Evolutionary conservation across 1,284 basidiomycete species (phyloP), one percentile per base, ranked within the genome.

Genomic region (Leccinum fuscescens): DNA sequence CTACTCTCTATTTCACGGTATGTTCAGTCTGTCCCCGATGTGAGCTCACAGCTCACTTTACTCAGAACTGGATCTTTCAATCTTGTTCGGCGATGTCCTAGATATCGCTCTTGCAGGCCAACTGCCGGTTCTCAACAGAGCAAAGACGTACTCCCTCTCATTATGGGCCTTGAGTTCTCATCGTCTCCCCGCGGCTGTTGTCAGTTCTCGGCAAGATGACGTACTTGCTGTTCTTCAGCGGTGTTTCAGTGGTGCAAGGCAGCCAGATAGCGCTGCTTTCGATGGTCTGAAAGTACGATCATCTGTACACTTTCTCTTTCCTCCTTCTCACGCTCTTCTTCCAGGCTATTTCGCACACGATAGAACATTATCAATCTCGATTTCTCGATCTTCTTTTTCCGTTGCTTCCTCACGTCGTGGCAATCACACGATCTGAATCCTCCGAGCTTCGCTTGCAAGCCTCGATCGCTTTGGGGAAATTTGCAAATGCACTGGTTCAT

Each of bases 131-230:
- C 75, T 77, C 5, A 79, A 79, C 59, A 68, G 77, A 20, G 66
- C 69, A 6, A 86, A 84, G 68, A 80, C 78, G 7, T 76, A 76
- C 62, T 75, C 77, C 1, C 69, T 85, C 31, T 77, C 80, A 20
- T 62, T 82, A 15, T 85, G 79, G 78, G 76, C 78, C 29, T 69
- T 89, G 35, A 76, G 77, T 61, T 74, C 70, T 17, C 80, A 86
- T 59, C 76, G 74, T 55, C 72, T 88, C 4, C 80, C 84, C 1
- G 20, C 62, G 6, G 56, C 68, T 4, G 64, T 80, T 14, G 62
- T 86, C 29, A 58, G 59, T 12, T 67, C 74, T 53, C 69, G 66
- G 14, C 69, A 64, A 39, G 44, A 61, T 7, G 65, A 71, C 4
- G 64, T 83, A 9, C 59, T 71, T 22, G 64, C 62, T 0, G 75